Conservation (phyloP, 495 filamentous ascomycete species). For the Darksidea phi region DNA sequence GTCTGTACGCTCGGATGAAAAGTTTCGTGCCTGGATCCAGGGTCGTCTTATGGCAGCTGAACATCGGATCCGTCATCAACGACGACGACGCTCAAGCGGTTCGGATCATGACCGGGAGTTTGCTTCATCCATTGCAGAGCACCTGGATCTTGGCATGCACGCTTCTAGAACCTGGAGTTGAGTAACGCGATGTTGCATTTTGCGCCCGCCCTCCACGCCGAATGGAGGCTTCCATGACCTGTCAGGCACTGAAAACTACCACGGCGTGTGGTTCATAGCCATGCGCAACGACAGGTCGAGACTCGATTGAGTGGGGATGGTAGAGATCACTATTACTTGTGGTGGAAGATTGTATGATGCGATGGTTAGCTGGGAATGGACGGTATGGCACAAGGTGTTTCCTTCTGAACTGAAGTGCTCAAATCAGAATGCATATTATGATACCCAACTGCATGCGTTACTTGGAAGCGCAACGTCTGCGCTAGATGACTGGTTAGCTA, state of each 20-base stretch:
- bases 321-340: not conserved
- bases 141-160: constrained; percentile 6
- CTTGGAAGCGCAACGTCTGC: constrained; percentile 2
- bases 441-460: constrained; percentile 16
- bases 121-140: constrained; percentile 30
- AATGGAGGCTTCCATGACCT: not conserved
- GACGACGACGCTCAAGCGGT: constrained; percentile 37
- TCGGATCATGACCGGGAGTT: constrained; percentile 27
- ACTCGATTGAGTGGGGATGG: not conserved
- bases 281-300: too few species aligned
- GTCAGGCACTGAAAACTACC: not conserved
- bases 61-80: constrained; percentile 51
- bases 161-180: constrained; percentile 5
- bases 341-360: not conserved
- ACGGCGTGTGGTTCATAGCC: not conserved
- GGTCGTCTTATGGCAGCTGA: constrained; percentile 63
- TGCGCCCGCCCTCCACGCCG: not conserved
- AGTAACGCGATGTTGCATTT: not conserved
- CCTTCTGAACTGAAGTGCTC: constrained; percentile 20
- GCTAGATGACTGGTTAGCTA: not conserved
- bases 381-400: constrained; percentile 12
- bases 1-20: constrained; percentile 53
- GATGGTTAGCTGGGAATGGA: not conserved
- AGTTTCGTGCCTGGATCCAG: constrained; percentile 63
- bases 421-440: constrained; percentile 17